Evolutionary conservation across 2,329 filamentous ascomycete species (phyloP).

Genomic region (Phoma herbarum): DNA sequence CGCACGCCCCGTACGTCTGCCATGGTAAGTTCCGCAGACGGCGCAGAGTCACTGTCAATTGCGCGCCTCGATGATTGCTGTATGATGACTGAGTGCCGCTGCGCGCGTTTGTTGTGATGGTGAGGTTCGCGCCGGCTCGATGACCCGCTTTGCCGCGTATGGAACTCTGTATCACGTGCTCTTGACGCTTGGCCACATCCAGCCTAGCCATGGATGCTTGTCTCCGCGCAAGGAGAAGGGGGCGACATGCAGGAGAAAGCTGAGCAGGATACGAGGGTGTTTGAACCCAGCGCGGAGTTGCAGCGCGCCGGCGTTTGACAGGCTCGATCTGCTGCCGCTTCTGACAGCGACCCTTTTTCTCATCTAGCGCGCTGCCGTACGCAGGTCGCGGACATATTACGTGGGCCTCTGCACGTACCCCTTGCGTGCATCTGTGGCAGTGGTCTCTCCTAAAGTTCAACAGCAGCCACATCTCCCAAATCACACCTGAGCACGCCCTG

Average conservation of each 20-base stretch:
- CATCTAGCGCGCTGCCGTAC: slow-evolving; percentile 9
- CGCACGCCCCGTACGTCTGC: slow-evolving; percentile 46
- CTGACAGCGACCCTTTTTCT: slow-evolving; percentile 6
- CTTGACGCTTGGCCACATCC: slow-evolving; percentile 15
- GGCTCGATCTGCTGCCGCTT: slow-evolving; percentile 8
- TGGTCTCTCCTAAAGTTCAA: slow-evolving; percentile 23
- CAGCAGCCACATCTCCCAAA: slow-evolving; percentile 20
- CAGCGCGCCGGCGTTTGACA: slow-evolving; percentile 16
- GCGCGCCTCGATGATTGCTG: neutral
- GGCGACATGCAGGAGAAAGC: slow-evolving; percentile 22
- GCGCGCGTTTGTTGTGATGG: slow-evolving; percentile 26
- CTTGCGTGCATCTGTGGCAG: slow-evolving; percentile 39
- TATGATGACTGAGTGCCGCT: slow-evolving; percentile 8
- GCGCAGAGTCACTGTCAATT: slow-evolving; percentile 1
- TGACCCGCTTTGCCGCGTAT: slow-evolving; percentile 9
- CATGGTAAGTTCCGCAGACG: slow-evolving; percentile 32
- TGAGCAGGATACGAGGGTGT: slow-evolving; percentile 21
- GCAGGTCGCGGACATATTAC: slow-evolving; percentile 5
- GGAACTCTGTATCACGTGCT: slow-evolving; percentile 30
- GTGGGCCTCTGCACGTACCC: slow-evolving; percentile 31
- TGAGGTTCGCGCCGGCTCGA: slow-evolving; percentile 15
- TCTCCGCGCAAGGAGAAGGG: slow-evolving; percentile 32
- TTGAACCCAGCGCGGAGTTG: slow-evolving; percentile 8
- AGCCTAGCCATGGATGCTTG: slow-evolving; percentile 14
- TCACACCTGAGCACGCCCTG: slow-evolving; percentile 13